Evolutionary conservation across 371 early-diverging fungal species (phyloP).

Genomic region (Pancytospora philotis): DNA sequence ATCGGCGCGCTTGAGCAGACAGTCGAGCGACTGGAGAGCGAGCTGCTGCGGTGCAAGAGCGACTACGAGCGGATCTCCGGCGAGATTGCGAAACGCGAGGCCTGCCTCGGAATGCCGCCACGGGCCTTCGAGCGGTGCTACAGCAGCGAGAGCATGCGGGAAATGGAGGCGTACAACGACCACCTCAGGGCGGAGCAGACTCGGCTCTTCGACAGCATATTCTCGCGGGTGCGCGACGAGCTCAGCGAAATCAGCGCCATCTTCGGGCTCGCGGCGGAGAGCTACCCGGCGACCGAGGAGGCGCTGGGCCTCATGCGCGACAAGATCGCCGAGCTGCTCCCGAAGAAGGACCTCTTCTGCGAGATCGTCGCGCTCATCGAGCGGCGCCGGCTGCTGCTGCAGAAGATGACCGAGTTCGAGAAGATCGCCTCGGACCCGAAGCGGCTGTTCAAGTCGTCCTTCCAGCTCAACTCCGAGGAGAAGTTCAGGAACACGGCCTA

Average conservation of each 20-base stretch:
- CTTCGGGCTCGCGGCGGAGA: conserved; percentile 8
- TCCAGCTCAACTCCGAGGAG: conserved; percentile 72
- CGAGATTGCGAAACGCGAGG: neutral
- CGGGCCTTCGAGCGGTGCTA: neutral
- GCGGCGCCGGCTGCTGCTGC: conserved; percentile 42
- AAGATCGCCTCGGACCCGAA: conserved; percentile 71
- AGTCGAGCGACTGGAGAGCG: conserved; percentile 13
- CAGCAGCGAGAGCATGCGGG: conserved; percentile 8
- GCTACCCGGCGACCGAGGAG: conserved; percentile 27
- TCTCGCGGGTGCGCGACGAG: neutral
- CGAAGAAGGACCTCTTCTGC: conserved; percentile 21
- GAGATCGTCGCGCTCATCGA: conserved; percentile 37
- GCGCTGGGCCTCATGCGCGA: conserved; percentile 31
- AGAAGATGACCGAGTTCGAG: conserved; percentile 73
- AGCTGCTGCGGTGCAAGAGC: conserved; percentile 15
- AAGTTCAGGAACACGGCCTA: conserved; percentile 71
- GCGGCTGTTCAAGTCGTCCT: conserved; percentile 68
- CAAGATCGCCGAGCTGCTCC: conserved; percentile 22
- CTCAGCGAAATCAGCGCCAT: conserved; percentile 15
- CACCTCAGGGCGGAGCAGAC: conserved; percentile 32
- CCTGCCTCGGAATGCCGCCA: conserved; percentile 4
- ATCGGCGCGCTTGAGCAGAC: conserved; percentile 31
- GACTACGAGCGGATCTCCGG: conserved; percentile 31
- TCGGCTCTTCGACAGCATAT: conserved; percentile 38
- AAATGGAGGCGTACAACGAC: conserved; percentile 7